These are phyloP conservation scores for Beauveria asiatica DNA, from an alignment of 2,329 filamentous ascomycete genomes.

Conservation along the genomic window DNA sequence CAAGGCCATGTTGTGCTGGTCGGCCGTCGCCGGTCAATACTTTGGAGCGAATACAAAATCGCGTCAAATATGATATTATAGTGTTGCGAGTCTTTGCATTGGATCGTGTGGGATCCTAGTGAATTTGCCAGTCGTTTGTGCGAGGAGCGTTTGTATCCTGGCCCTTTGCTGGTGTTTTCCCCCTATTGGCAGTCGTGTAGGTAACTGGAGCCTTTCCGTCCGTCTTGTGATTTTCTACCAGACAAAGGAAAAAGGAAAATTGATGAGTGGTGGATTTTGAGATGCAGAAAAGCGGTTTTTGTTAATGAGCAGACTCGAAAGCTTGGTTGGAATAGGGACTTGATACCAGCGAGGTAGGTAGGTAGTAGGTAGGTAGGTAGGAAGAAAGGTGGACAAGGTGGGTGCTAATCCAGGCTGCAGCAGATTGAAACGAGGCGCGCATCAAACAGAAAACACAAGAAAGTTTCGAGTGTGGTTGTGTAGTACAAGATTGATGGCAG, in stretches of 20 bases:
- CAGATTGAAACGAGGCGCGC: conserved; percentile 1
- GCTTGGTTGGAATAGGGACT: background rate
- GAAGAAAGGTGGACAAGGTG: background rate
- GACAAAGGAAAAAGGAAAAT: background rate
- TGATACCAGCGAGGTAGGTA: background rate
- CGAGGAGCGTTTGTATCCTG: background rate
- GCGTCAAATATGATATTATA: background rate
- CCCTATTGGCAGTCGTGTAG: background rate
- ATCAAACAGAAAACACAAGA: background rate
- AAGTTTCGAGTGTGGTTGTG: background rate
- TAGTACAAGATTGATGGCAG: background rate
- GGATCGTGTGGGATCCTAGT: background rate
- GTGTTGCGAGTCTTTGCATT: background rate
- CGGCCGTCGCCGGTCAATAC: background rate
- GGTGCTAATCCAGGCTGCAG: background rate
- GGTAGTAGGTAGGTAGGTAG: too few relatives aligned
- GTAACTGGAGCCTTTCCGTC: background rate
- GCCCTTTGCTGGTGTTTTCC: background rate
- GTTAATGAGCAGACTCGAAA: background rate
- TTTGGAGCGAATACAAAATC: background rate
- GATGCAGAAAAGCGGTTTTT: background rate
- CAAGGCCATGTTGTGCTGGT: conserved; percentile 32
- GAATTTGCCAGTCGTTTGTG: background rate
- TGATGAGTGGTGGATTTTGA: background rate
- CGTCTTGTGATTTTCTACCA: background rate